Conservation (phyloP, 2,329 filamentous ascomycete genomes). For the Colletotrichum kahawae region DNA sequence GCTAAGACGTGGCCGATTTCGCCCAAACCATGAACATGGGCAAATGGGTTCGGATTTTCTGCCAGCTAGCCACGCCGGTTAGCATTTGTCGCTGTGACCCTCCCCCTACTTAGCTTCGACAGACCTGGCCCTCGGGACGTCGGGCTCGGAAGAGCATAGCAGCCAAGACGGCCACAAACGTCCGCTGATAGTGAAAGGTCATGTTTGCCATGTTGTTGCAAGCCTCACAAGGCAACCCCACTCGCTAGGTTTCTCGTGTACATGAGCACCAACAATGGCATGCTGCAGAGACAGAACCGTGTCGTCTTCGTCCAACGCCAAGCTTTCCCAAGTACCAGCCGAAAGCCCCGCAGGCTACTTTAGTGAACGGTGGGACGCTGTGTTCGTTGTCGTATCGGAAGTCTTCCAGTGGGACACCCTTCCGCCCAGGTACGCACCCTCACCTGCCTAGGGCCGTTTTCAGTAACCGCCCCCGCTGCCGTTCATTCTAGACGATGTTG, state of each 20-base stretch:
- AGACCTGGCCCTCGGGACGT: background rate
- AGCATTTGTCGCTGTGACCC: background rate
- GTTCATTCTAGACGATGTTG: background rate
- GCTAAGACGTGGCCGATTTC: background rate
- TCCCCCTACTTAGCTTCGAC: background rate
- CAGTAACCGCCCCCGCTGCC: background rate
- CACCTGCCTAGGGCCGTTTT: background rate
- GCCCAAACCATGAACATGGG: background rate
- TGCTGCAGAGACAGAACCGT: background rate
- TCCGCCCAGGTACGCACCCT: background rate
- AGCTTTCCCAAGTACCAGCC: slow-evolving; percentile 13
- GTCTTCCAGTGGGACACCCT: slow-evolving; percentile 14
- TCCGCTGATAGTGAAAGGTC: background rate
- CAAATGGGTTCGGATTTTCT: background rate
- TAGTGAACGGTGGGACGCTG: slow-evolving; percentile 9
- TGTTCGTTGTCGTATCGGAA: slow-evolving; percentile 13
- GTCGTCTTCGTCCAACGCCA: background rate
- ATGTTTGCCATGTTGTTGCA: background rate
- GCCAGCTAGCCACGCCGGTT: background rate
- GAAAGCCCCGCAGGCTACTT: background rate
- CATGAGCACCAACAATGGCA: background rate
- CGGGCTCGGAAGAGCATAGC: background rate
- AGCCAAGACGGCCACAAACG: background rate
- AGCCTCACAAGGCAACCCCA: background rate
- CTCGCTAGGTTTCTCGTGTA: background rate